Base-by-base conservation (phyloP, 257 asterid genomes). In the Solanum gandarillasii region DNA sequence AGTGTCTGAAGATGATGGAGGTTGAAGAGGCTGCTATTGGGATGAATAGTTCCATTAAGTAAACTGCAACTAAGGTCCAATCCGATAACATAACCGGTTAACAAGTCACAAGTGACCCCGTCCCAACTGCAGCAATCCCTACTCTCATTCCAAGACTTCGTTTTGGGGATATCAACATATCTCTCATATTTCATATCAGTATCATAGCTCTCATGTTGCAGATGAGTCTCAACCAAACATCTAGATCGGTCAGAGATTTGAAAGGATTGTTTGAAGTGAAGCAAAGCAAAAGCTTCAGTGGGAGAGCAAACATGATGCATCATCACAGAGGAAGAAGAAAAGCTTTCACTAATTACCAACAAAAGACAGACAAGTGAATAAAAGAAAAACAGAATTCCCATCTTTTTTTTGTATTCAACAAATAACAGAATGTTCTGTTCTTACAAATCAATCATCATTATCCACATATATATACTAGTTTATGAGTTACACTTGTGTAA, bases 221-320 rank as follows among this genome's bases (percentile, higher is more conserved):
- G 1, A 12, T 46, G 0, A 46, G 2, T 46, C 0, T 13, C 7
- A 46, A 0, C 7, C 7, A 3, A 0, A 46, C 58, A 62, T 0
- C 3, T 10, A 4, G 1, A 4, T 12, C 0, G 4, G 36, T 27
- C 36, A 32, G 35, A 29, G 14, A 67, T 12, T 25, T 67, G 18
- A 25, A 25, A 67, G 5, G 74, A 2, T 68, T 12, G 36, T 13
- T 27, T 27, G 20, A 68, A 68, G 10, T 68, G 74, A 68, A 27
- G 7, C 21, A 68, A 68, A 68, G 74, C 36, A 27, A 68, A 27
- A 67, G 34, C 34, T 25, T 67, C 34, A 67, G 18, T 25, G 18
- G 73, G 34, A 67, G 34, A 68, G 74, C 74, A 68, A 68, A 12
- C 10, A 27, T 68, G 74, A 68, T 27, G 74, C 36, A 12, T 46